A percentile compares a stretch with the other conserved stretches of the same genome.
phyloP scores from a whole-genome alignment of 805 yeast species.

The Ogataea pini region DNA sequence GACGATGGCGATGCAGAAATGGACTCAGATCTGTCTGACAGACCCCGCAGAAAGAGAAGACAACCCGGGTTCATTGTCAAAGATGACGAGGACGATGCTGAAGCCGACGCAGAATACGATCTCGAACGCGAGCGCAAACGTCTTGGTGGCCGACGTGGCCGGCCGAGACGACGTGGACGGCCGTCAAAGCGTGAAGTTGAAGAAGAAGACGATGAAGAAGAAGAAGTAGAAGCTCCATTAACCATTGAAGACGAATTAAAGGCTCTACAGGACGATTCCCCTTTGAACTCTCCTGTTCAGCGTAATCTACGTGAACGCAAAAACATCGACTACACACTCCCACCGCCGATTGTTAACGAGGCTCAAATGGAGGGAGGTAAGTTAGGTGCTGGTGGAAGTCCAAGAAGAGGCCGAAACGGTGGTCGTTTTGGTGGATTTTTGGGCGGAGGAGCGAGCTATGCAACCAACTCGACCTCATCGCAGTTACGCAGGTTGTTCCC shows the following conservation, averaged over 20 bases:
- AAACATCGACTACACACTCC: constrained; percentile 75
- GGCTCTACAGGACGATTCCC: constrained; percentile 59
- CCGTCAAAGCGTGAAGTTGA: constrained; percentile 11
- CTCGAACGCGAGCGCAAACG: constrained; percentile 7
- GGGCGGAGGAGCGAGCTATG: constrained; percentile 14
- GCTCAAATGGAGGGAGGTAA: constrained; percentile 30
- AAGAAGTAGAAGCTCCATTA: constrained; percentile 28
- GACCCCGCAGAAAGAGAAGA: constrained; percentile 21
- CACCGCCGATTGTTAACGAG: constrained; percentile 70
- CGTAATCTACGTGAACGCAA: constrained; percentile 65
- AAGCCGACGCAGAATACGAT: constrained; percentile 23
- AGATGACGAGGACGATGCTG: constrained; percentile 29
- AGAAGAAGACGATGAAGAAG: constrained; percentile 13
- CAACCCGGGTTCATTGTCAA: constrained; percentile 27
- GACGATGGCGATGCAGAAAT: constrained; percentile 21
- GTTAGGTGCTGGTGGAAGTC: constrained; percentile 24
- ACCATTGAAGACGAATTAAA: constrained; percentile 64
- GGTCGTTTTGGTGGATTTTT: constrained; percentile 25
- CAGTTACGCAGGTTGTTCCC: constrained; percentile 77
- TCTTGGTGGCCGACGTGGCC: constrained; percentile 11
- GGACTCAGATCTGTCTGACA: constrained; percentile 25
- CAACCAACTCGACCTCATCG: constrained; percentile 32
- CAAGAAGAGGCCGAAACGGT: constrained; percentile 32
- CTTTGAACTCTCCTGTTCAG: constrained; percentile 50
- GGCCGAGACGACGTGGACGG: constrained; percentile 11